Evolutionary conservation across 1,284 basidiomycete genomes (phyloP).

Genomic region (Cutaneotrichosporon cavernicola): DNA sequence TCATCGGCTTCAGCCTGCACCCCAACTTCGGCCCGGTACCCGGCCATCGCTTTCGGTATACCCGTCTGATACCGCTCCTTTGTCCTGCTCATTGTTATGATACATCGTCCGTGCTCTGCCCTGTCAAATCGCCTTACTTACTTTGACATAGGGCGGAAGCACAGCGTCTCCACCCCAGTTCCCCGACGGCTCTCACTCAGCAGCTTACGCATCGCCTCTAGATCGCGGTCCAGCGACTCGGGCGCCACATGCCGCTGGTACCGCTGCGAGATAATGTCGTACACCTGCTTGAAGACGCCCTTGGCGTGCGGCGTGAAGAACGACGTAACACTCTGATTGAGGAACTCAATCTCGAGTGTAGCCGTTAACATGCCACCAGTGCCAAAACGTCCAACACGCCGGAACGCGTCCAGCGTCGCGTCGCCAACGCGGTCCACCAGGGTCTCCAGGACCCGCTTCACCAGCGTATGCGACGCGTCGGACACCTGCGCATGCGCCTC

Average conservation of each 20-base stretch:
- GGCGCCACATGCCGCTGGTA: constrained; percentile 65
- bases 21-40: too few relatives aligned
- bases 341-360: constrained; percentile 97
- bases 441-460: constrained; percentile 75
- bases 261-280: constrained; percentile 88
- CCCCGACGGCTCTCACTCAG: constrained; percentile 80
- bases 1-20: too few relatives aligned
- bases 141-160: constrained; percentile 50
- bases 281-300: constrained; percentile 80
- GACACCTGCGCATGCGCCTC: constrained; percentile 88
- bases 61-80: background rate
- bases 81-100: background rate
- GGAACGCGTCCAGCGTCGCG: constrained; percentile 79
- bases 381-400: constrained; percentile 81
- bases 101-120: background rate
- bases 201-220: constrained; percentile 88
- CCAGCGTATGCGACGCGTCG: constrained; percentile 70
- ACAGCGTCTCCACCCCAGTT: constrained; percentile 92
- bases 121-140: background rate
- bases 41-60: background rate
- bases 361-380: constrained; percentile 99
- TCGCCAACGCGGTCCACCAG: constrained; percentile 80
- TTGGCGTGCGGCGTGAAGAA: constrained; percentile 81
- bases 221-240: constrained; percentile 77
- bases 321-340: constrained; percentile 83